Conservation (phyloP, 78 protist species). For the Pelomyxa schiedti region DNA sequence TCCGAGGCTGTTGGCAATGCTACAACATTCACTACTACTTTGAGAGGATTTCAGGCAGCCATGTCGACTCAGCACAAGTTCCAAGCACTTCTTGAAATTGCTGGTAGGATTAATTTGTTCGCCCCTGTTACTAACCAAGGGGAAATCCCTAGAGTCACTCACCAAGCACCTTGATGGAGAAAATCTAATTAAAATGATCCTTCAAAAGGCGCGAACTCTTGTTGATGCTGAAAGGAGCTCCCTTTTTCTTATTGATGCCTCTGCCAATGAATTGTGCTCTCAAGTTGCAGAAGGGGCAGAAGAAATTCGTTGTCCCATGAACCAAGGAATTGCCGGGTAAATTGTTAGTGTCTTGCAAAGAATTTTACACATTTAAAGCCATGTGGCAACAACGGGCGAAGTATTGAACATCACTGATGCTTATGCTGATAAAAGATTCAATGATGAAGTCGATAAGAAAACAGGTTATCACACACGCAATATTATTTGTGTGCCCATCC, state of each 20-base stretch:
- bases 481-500: conserved; percentile 18
- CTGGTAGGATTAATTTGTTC: too few species aligned
- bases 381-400: conserved; percentile 20
- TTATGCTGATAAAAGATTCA: conserved; percentile 22
- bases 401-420: conserved; percentile 5
- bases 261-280: conserved; percentile 4
- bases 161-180: not conserved
- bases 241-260: conserved; percentile 3
- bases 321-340: conserved; percentile 1
- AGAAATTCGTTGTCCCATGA: not conserved
- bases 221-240: conserved; percentile 10
- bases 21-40: not conserved
- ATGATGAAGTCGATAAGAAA: conserved; percentile 17
- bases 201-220: conserved; percentile 8
- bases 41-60: not conserved
- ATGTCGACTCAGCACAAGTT: conserved; percentile 6
- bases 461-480: not conserved
- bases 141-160: not conserved
- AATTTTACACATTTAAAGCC: too few species aligned
- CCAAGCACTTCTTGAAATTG: conserved; percentile 3
- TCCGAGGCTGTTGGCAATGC: not conserved
- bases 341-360: too few species aligned
- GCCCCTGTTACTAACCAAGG: too few species aligned
- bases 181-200: conserved; percentile 7
- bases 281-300: conserved; percentile 11